Evolutionary conservation across 176 grass and related monocot genomes (phyloP), one percentile per base, ranked within the genome.

Genomic region (Ensete glaucum): DNA sequence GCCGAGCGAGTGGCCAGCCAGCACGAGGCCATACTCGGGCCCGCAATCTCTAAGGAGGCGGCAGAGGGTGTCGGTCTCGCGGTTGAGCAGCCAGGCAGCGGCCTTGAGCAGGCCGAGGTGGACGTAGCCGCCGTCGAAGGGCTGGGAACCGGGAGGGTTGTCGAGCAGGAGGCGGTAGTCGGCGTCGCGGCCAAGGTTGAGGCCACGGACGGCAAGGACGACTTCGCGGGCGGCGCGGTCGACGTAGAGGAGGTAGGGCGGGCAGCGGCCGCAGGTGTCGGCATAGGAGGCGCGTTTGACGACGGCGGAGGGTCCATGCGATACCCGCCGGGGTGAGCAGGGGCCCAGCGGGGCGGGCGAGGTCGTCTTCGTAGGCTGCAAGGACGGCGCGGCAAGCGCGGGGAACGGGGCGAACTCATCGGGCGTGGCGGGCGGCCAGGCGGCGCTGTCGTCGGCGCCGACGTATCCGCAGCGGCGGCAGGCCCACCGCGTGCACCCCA

Each of bases 361-460:
- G 73, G 70, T 99, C 86, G 8, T 76, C 15, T 19, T 99, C 95
- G 81, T 89, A 91, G 64, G 87, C 65, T 51, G 95, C 91, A 57
- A 99, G 88, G 72, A 99, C 81, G 79, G 79, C 52, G 70, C 85
- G 86, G 84, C 88, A 99, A 64, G 93, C 62, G 68, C 95, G 90
- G 53, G 95, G 95, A 65, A 99, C 78, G 50, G 76, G 27, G 89
- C 86, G 91, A 99, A 91, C 49, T 99, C 95, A 0, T 53, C 86
- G 2, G 73, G 8, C 2, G 76, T 15, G 53, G 91, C 95, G 54
- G 81, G 25, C 1, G 88, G 91, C 95, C 91, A 99, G 24, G 88
- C 71, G 88, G 91, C 96, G 81, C 96, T 99, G 86, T 99, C 96
- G 91, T 99, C 93, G 16, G 88, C 88, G 54, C 96, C 96, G 76